Evolutionary conservation across 441 rosid genomes (phyloP), one percentile per base, ranked within the genome.

Genomic region (Cnidoscolus chayamansa): DNA sequence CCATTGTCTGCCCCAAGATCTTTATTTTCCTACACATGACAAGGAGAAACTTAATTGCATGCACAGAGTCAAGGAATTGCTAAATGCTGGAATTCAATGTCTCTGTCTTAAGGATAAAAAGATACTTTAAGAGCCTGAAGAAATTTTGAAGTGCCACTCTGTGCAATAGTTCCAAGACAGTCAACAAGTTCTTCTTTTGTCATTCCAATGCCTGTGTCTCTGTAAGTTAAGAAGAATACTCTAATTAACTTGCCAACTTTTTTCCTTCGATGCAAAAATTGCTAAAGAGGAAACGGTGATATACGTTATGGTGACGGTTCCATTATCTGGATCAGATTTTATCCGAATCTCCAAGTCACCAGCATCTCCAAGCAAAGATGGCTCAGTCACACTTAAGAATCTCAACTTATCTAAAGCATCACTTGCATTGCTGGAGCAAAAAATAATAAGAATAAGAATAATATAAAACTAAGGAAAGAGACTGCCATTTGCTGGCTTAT

Each of bases 81-180:
- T 12, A 10, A 13, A 13, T 15, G 57, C 49, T 13, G 17, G 16
- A 67, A 32, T 35, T 51, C 32, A 54, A 6, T n/a, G 55, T 40
- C 45, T 40, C 4, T 40, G 45, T 51, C 16, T 10, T 19, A 12
- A 75, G 31, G 53, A 40, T 13, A 66, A 66, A 67, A 37, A 67
- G 51, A 54, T 65, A 90, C 99, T 96, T 90, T 90, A 2, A 92
- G 81, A 77, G 97, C 98, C 85, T 89, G 83, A 64, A 95, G 81
- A 79, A 95, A 95, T 75, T 86, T 92, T 16, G 98, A 92, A 78
- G 99, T 92, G 45, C 99, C 99, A 80, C 96, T 90, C 83, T 92
- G 98, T 75, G 99, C 99, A 84, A 95, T 95, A 15, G 99, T 95
- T 74, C 99, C 99, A 74, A 95, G 98, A 73, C 98, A 92, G 73